Base-by-base conservation (phyloP, 345 rosid species). In the Heritiera fomes region DNA sequence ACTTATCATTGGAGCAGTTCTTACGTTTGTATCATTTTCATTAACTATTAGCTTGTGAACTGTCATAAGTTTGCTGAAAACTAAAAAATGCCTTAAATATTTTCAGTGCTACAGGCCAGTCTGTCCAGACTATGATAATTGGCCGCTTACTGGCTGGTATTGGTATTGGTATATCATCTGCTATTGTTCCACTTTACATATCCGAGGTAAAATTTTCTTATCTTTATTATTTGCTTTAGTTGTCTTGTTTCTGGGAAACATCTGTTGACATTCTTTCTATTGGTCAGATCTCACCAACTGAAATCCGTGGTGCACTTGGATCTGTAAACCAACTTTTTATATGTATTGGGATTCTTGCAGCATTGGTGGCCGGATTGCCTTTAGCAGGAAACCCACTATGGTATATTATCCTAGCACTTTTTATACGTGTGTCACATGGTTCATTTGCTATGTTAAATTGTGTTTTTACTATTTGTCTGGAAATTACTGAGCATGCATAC, bases 121-220 rank as follows among this genome's bases (percentile, higher is more conserved):
- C 87, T 81, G 91, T 94, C 64, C 97, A 96, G 82, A 86, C 94
- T 60, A 94, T 96, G 99, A 88, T 96, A 77, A 88, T 96, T 82
- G 99, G 99, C 32, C 98, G 99, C 41, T 80, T 96, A 77, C 95
- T 96, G 72, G 95, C 99, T 76, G 98, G 98, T 78, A 86, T 96
- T 82, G 99, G 99, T 86, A 93, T 94, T 76, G 99, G 99, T 43
- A 96, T 96, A 82, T 89, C 99, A 47, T 92, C 98, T 77, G 97
- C 99, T 5, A 88, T 96, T 75, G 99, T 94, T 49, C 99, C 98
- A 40, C 98, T 96, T 80, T 96, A 96, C 87, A 96, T 94, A 79
- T 96, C 99, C 68, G 99, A 96, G 98, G 99, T 94, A 80, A 65
- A 45, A n/a, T 79, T n/a, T 71, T 60, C 30, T 74, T 55, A 63